Percentiles rank a stretch among this genome's conserved stretches.
Conservation (phyloP, 192 early-diverging fungal genomes). For the Backusella westeae region DNA sequence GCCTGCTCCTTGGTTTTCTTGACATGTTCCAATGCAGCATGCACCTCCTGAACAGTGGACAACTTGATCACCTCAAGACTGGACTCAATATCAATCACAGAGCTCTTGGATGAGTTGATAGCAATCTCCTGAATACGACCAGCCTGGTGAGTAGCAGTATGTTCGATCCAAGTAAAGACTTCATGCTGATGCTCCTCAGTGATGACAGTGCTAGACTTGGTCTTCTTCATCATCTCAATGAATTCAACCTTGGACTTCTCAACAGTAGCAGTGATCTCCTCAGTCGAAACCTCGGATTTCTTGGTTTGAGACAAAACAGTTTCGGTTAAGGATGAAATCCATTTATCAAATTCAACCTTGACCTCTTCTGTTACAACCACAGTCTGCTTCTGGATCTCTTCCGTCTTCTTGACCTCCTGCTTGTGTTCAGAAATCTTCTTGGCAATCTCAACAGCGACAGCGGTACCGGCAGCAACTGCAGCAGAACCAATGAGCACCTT, state of each 20-base stretch:
- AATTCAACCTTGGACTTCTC: slow-evolving; percentile 14
- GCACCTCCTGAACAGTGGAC: slow-evolving; percentile 12
- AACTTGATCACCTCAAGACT: slow-evolving; percentile 4
- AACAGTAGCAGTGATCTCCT: not conserved
- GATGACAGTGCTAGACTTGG: not conserved
- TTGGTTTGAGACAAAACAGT: slow-evolving; percentile 4
- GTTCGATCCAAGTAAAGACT: slow-evolving; percentile 16
- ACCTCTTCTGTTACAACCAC: slow-evolving; percentile 5
- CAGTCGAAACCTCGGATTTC: not conserved
- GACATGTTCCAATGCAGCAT: slow-evolving; percentile 8
- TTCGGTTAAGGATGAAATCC: slow-evolving; percentile 3
- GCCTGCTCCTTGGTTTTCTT: not conserved
- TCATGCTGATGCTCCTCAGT: slow-evolving; percentile 9
- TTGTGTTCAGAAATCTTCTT: slow-evolving; percentile 15
- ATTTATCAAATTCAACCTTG: slow-evolving; percentile 7
- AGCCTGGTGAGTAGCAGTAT: slow-evolving; percentile 15
- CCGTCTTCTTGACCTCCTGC: not conserved
- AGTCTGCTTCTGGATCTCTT: slow-evolving; percentile 5
- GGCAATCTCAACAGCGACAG: slow-evolving; percentile 7
- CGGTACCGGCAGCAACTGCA: slow-evolving; percentile 15
- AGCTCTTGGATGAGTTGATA: not conserved
- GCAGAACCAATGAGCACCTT: slow-evolving; percentile 16
- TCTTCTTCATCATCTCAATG: slow-evolving; percentile 4
- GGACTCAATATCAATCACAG: slow-evolving; percentile 1
- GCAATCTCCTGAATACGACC: slow-evolving; percentile 20